A percentile compares a stretch with the other conserved stretches of the same genome.
These are phyloP conservation scores for Aspergillus fructus DNA, from an alignment of 2,329 filamentous ascomycete species.

Conservation along the genomic window DNA sequence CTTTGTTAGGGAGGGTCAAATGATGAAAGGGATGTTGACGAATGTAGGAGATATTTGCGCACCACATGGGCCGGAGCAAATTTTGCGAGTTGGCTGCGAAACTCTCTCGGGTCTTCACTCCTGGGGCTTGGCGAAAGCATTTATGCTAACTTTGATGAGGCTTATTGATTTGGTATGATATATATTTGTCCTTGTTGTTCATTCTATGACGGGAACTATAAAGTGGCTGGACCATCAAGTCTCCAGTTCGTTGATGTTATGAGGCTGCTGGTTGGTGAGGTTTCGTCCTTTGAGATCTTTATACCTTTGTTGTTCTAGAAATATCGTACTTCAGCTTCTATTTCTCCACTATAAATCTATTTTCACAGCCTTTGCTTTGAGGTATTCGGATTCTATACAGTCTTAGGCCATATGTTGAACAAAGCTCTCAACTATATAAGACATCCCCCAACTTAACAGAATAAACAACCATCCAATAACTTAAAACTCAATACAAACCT, in stretches of 20 bases:
- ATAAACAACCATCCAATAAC: too few species aligned
- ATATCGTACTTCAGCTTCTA: neutral
- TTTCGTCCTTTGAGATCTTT: neutral
- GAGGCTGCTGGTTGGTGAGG: neutral
- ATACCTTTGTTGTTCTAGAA: neutral
- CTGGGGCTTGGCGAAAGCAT: conserved; percentile 38
- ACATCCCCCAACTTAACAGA: too few species aligned
- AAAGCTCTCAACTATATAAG: too few species aligned
- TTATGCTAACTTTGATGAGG: conserved; percentile 31
- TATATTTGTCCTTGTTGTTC: neutral
- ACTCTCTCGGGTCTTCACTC: conserved; percentile 33
- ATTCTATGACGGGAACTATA: neutral
- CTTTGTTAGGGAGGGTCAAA: conserved; percentile 52
- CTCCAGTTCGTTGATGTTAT: neutral
- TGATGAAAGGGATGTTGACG: conserved; percentile 52
- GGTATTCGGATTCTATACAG: too few species aligned
- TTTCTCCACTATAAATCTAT: neutral
- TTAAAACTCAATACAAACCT: conserved; percentile 9
- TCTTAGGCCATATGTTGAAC: too few species aligned
- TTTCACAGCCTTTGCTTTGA: too few species aligned
- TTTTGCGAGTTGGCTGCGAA: conserved; percentile 41
- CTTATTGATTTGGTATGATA: conserved; percentile 28
- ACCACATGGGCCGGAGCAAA: conserved; percentile 36
- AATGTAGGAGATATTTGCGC: conserved; percentile 54
- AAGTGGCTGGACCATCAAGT: neutral